A percentile compares a stretch with the other conserved stretches of the same genome.
Conservation (phyloP, 176 grass and related monocot genomes). For the Elymus sibiricus region DNA sequence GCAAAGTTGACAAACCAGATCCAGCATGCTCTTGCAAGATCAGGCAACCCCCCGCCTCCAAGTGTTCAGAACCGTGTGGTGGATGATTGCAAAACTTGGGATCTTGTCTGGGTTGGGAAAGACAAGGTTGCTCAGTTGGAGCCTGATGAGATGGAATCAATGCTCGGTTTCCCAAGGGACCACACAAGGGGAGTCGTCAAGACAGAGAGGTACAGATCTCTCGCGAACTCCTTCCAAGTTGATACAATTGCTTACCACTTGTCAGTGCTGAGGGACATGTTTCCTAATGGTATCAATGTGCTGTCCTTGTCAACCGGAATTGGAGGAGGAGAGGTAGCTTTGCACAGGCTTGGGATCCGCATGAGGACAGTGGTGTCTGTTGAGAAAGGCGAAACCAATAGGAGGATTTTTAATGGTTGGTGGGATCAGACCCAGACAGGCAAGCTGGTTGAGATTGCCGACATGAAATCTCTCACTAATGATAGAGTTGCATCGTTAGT, state of each 20-base stretch:
- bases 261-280: slow-evolving; percentile 59
- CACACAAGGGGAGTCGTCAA: slow-evolving; percentile 72
- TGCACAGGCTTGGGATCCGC: slow-evolving; percentile 62
- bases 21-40: slow-evolving; percentile 15
- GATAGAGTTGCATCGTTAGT: slow-evolving; percentile 34
- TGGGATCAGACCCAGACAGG: slow-evolving; percentile 77
- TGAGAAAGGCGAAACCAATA: slow-evolving; percentile 55
- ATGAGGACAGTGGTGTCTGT: slow-evolving; percentile 65
- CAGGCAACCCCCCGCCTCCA: slow-evolving; percentile 13
- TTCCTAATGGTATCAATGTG: slow-evolving; percentile 61
- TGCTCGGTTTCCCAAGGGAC: slow-evolving; percentile 69
- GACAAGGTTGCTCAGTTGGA: slow-evolving; percentile 72
- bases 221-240: slow-evolving; percentile 90
- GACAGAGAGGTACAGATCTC: slow-evolving; percentile 58
- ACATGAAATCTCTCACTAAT: slow-evolving; percentile 39
- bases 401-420: slow-evolving; percentile 59
- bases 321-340: slow-evolving; percentile 79
- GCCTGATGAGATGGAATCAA: slow-evolving; percentile 71
- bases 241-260: slow-evolving; percentile 77
- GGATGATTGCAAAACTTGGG: slow-evolving; percentile 69
- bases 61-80: slow-evolving; percentile 50
- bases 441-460: slow-evolving; percentile 40
- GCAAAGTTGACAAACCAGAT: slow-evolving; percentile 54
- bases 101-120: slow-evolving; percentile 73
- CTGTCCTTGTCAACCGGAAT: slow-evolving; percentile 78